Percentiles rank a stretch among this genome's conserved stretches.
phyloP scores from a whole-genome alignment of 805 yeast genomes.

The Pichia paraexigua region DNA sequence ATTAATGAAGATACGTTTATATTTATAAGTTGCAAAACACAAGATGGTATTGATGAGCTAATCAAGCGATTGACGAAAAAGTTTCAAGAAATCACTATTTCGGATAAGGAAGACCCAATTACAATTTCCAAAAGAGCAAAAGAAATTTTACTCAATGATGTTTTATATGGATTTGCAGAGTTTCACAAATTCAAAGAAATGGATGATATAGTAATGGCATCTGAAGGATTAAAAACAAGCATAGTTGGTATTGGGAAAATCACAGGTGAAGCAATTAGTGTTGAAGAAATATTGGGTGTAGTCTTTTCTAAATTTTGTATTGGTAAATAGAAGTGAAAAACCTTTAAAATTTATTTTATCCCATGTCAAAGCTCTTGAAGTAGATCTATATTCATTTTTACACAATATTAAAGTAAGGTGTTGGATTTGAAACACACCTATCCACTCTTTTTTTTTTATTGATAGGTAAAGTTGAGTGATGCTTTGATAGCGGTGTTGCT shows the following conservation, averaged over 20 bases:
- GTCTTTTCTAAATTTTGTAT: slow-evolving; percentile 91
- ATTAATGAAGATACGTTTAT: slow-evolving; percentile 20
- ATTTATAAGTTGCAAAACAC: slow-evolving; percentile 53
- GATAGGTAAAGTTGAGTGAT: background rate
- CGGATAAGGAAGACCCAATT: slow-evolving; percentile 54
- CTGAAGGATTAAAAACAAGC: slow-evolving; percentile 66
- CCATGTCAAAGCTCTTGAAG: no score
- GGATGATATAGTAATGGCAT: slow-evolving; percentile 71
- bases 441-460: background rate
- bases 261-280: slow-evolving; percentile 81
- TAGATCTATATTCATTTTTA: background rate
- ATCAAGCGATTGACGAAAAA: slow-evolving; percentile 31
- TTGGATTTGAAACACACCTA: background rate
- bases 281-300: slow-evolving; percentile 85
- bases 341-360: no score
- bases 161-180: slow-evolving; percentile 63
- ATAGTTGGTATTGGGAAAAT: slow-evolving; percentile 86
- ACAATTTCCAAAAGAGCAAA: slow-evolving; percentile 67
- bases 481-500: background rate
- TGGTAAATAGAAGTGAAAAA: slow-evolving; percentile 54
- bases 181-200: slow-evolving; percentile 42
- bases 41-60: slow-evolving; percentile 46
- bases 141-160: slow-evolving; percentile 69
- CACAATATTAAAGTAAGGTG: background rate
- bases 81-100: slow-evolving; percentile 43